Evolutionary conservation across 2,329 filamentous ascomycete species (phyloP), one percentile per base, ranked within the genome.

Genomic region (Fusarium praegraminearum): DNA sequence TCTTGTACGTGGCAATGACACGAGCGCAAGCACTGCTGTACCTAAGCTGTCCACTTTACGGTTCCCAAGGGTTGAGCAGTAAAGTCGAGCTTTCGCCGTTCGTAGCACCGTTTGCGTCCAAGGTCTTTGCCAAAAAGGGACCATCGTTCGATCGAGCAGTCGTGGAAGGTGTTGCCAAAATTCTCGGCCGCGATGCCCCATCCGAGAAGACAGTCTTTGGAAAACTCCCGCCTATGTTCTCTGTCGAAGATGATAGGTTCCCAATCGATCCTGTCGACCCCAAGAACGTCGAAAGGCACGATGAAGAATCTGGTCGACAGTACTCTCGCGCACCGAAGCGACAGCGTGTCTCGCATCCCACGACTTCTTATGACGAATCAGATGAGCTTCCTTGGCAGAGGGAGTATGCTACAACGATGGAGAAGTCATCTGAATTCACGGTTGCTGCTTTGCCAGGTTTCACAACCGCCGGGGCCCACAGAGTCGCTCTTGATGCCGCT

Each of bases 1-100:
- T 99, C 46, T 84, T 99, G 0, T 99, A 98, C 75, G 96, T 99
- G 16, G 95, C 94, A 30, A 98, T 99, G 94, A 99, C 95, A 5
- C 86, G 95, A 77, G 95, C 96, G 9, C 91, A 98, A 77, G 90
- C 89, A 1, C 80, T 98, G 32, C 82, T 99, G 2, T 97, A 97
- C 73, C 83, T 98, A 57, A 97, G 93, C 77, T 93, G 89, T 69
- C 93, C 94, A 0, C 78, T 90, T 38, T 90, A 89, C 71, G 90
- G 89, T 63, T 88, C 90, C 10, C 86, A 88, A 58, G 82, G 85
- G 26, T 79, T 80, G 56, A 80, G 82, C 49, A 86, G 90, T 70
- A 83, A 89, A 60, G 89, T 90, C 1, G 87, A 86, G 10, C 77
- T 95, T 18, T 96, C 93, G 1, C 85, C 86, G 1, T 98, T 97